These are phyloP conservation scores for Artemisia argyi DNA, from an alignment of 129 eudicot species.

Conservation along the genomic window DNA sequence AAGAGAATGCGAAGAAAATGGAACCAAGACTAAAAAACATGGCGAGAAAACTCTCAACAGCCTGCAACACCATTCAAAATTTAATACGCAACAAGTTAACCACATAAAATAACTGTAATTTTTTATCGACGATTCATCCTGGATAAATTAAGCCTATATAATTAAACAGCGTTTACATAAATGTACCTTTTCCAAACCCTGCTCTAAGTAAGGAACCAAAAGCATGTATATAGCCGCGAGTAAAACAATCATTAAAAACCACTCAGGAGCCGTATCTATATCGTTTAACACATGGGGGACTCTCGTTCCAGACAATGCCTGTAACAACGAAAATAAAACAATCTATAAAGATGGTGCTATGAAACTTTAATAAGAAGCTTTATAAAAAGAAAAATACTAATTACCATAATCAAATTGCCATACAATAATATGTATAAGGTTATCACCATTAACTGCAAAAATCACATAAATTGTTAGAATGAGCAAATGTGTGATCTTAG, in stretches of 20 bases:
- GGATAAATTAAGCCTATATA: too few species aligned
- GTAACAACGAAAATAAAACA: constrained; percentile 28
- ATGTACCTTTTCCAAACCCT: constrained; percentile 82
- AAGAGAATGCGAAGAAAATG: constrained; percentile 90
- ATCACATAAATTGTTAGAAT: constrained; percentile 7
- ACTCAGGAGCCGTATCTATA: too few species aligned
- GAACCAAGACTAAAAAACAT: constrained; percentile 94
- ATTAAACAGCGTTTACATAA: neutral
- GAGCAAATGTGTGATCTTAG: neutral
- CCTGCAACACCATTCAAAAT: constrained; percentile 55
- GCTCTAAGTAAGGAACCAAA: constrained; percentile 84
- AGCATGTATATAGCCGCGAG: constrained; percentile 77
- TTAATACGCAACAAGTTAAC: neutral
- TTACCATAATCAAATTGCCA: constrained; percentile 84
- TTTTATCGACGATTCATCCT: too few species aligned
- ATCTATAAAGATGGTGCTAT: neutral
- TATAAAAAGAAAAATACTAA: constrained; percentile 16
- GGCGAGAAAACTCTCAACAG: constrained; percentile 87
- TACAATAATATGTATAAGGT: constrained; percentile 78
- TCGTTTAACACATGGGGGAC: too few species aligned
- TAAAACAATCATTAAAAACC: too few species aligned
- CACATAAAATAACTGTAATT: neutral
- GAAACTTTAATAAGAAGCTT: constrained; percentile 8
- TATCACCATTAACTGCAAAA: constrained; percentile 80
- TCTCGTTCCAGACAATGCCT: constrained; percentile 88